Evolutionary conservation across 306 rosid species (phyloP).

Genomic region (Luffa aegyptiaca): DNA sequence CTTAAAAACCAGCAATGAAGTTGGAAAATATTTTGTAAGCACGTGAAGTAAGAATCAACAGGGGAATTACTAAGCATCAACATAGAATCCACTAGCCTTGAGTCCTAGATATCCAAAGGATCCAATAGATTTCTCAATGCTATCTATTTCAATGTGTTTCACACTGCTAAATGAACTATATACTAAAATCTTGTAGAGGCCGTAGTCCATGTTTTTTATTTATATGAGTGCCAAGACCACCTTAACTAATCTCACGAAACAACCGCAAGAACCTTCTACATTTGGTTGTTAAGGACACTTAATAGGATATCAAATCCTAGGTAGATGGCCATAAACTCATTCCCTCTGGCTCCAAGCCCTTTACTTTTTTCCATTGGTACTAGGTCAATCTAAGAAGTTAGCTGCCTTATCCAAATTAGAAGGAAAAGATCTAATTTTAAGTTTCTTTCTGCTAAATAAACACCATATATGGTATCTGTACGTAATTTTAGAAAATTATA

Average conservation of each 20-base stretch:
- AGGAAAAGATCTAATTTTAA: not conserved
- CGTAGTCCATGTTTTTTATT: not conserved
- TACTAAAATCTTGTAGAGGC: not conserved
- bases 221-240: not conserved
- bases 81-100: not conserved
- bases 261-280: not conserved
- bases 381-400: too few relatives aligned
- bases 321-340: not conserved
- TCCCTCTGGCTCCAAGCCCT: too few relatives aligned
- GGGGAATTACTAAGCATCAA: not conserved
- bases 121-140: not conserved
- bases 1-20: not conserved
- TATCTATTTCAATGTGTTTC: not conserved
- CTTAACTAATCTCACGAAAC: not conserved
- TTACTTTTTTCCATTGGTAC: too few relatives aligned
- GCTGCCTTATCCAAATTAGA: not conserved
- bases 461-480: too few relatives aligned
- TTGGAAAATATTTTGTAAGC: not conserved
- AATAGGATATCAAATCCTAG: not conserved
- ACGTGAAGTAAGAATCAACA: not conserved
- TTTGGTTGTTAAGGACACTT: not conserved
- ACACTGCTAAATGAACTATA: not conserved
- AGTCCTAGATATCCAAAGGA: not conserved
- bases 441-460: too few relatives aligned
- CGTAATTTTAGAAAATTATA: too few relatives aligned